A percentile compares a stretch with the other conserved stretches of the same genome.
These are phyloP conservation scores for Carpinus viminea DNA, from an alignment of 306 rosid species.

Conservation along the genomic window DNA sequence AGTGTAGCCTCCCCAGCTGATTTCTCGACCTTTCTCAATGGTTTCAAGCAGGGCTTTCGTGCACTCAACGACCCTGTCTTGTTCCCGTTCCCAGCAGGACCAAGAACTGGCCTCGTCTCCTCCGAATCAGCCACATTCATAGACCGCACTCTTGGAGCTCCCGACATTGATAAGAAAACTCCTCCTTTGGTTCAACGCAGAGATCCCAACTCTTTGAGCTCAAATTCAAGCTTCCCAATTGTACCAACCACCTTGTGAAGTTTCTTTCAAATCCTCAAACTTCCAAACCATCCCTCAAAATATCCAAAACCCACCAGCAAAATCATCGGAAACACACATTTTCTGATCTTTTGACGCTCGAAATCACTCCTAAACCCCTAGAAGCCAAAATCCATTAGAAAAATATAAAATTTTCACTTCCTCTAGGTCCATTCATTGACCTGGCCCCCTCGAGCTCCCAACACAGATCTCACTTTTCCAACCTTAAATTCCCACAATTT, in stretches of 20 bases:
- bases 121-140: constrained; percentile 81
- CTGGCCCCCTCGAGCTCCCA: constrained; percentile 28
- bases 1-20: constrained; percentile 42
- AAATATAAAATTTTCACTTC: constrained; percentile 8
- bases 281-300: constrained; percentile 6
- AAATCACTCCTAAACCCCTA: constrained; percentile 9
- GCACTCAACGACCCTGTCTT: constrained; percentile 57
- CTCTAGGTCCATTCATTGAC: constrained; percentile 30
- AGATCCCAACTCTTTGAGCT: constrained; percentile 9
- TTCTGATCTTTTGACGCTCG: constrained; percentile 28
- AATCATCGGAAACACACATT: constrained; percentile 33
- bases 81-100: constrained; percentile 78
- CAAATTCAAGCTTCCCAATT: constrained; percentile 10
- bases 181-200: constrained; percentile 2
- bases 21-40: constrained; percentile 59
- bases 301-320: constrained; percentile 27
- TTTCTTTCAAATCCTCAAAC: constrained; percentile 23
- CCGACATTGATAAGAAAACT: constrained; percentile 47
- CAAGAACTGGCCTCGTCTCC: constrained; percentile 68
- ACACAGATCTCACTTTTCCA: constrained; percentile 56
- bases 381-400: constrained; percentile 21
- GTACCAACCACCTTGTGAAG: constrained; percentile 24
- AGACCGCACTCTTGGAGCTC: constrained; percentile 81
- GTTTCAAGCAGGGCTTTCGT: constrained; percentile 55
- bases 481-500: constrained; percentile 32